Percentiles rank a stretch among this genome's conserved stretches.
Conservation (phyloP, 2,329 filamentous ascomycete genomes). For the Karstenula rhodostoma region DNA sequence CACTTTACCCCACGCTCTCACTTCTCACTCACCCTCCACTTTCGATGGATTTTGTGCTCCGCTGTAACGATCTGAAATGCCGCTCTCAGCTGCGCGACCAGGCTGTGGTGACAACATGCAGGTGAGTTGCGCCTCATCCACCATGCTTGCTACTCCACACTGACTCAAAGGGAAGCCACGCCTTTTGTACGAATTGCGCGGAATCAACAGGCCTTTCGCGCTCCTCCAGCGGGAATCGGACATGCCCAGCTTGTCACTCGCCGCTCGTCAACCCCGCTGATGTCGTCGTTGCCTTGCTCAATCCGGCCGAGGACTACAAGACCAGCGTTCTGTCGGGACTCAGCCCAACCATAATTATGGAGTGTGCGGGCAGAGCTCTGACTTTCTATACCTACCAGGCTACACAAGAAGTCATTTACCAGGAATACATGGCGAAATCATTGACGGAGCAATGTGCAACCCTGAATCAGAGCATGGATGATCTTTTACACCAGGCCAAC, state of each 20-base stretch:
- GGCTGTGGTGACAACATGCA: slow-evolving; percentile 89
- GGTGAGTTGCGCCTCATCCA: slow-evolving; percentile 58
- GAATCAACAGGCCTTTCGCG: slow-evolving; percentile 68
- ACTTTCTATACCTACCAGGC: slow-evolving; percentile 89
- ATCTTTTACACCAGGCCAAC: slow-evolving; percentile 78
- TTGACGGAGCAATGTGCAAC: slow-evolving; percentile 75
- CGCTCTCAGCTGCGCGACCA: slow-evolving; percentile 71
- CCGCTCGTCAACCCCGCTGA: slow-evolving; percentile 76
- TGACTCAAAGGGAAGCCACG: slow-evolving; percentile 66
- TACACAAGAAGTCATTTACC: slow-evolving; percentile 83
- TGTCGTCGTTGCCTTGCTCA: slow-evolving; percentile 74
- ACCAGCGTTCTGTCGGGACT: slow-evolving; percentile 84
- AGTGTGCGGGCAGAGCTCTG: slow-evolving; percentile 81
- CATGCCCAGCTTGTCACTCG: slow-evolving; percentile 79
- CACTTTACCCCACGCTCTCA: neutral
- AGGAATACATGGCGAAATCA: slow-evolving; percentile 76
- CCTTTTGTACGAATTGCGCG: slow-evolving; percentile 83
- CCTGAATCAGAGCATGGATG: slow-evolving; percentile 73
- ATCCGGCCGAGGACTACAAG: slow-evolving; percentile 88
- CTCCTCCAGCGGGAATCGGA: slow-evolving; percentile 60
- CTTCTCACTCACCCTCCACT: neutral
- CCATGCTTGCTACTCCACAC: slow-evolving; percentile 18
- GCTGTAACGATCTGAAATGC: slow-evolving; percentile 84
- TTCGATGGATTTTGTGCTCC: slow-evolving; percentile 75
- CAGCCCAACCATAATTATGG: slow-evolving; percentile 82